A percentile compares a stretch with the other conserved stretches of the same genome.
These are phyloP conservation scores for Paraleonurus japonicus DNA, from an alignment of 257 asterid species.

Conservation along the genomic window DNA sequence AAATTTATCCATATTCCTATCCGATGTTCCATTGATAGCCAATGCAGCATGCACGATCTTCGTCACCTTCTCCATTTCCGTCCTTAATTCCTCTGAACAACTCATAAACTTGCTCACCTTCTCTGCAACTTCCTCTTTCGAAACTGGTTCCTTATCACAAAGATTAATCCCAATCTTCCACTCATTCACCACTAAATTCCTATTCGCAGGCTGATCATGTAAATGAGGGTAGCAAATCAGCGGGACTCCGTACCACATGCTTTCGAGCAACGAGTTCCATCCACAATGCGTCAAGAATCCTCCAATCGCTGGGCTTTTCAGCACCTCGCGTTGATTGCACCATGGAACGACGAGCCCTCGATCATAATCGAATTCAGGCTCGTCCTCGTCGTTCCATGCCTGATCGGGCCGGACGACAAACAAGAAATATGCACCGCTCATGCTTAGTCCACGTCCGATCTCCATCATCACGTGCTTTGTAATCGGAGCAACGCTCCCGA, in stretches of 20 bases:
- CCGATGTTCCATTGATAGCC: not conserved
- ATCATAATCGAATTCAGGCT: too few species aligned
- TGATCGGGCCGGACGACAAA: not conserved
- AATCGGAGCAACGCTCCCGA: constrained; percentile 9
- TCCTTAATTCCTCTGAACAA: not conserved
- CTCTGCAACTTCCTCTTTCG: not conserved
- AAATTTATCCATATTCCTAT: not conserved
- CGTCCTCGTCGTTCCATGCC: too few species aligned
- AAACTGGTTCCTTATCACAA: not conserved
- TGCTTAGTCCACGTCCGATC: not conserved
- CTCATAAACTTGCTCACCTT: not conserved
- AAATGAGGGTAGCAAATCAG: constrained; percentile 16
- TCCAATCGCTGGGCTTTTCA: not conserved
- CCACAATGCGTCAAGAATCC: not conserved
- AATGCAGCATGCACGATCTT: not conserved
- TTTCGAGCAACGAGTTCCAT: not conserved
- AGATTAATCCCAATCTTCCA: constrained; percentile 23
- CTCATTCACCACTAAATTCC: constrained; percentile 18
- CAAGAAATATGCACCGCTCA: not conserved
- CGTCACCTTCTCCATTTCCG: not conserved
- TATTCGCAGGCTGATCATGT: constrained; percentile 15
- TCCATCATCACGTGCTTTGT: not conserved
- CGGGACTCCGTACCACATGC: constrained; percentile 18
- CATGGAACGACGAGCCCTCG: constrained; percentile 3
- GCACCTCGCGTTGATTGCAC: not conserved